phyloP scores from a whole-genome alignment of 2,329 filamentous ascomycete genomes.

The Botrytis cinerea region DNA sequence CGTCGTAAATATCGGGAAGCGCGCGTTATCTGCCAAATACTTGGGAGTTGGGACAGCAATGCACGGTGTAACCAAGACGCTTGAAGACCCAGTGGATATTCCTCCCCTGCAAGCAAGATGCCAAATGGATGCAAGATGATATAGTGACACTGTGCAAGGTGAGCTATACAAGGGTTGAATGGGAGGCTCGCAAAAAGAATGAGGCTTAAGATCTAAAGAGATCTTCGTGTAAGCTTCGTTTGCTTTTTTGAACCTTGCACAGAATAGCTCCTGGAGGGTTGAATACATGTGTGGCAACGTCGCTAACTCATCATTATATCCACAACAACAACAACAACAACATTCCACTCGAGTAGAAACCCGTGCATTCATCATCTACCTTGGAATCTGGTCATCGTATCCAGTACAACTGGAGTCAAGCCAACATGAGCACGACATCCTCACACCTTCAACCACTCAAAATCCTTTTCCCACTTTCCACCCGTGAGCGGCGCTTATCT shows the following conservation, averaged over 20 bases:
- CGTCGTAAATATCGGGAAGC: slow-evolving; percentile 9
- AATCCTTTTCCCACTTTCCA: slow-evolving; percentile 9
- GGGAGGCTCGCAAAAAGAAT: not conserved
- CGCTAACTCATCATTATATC: not conserved
- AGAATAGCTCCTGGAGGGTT: not conserved
- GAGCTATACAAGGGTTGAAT: not conserved
- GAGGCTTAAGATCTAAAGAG: slow-evolving; percentile 7
- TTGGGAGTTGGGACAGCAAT: not conserved
- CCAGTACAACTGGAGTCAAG: not conserved
- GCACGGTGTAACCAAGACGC: not conserved
- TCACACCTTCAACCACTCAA: not conserved
- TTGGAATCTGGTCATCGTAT: not conserved
- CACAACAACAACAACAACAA: not conserved
- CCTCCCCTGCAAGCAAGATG: not conserved
- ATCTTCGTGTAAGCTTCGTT: not conserved
- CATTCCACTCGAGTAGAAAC: not conserved
- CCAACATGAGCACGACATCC: slow-evolving; percentile 2
- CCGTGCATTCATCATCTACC: not conserved
- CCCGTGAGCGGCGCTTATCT: slow-evolving; percentile 9
- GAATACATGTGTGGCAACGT: slow-evolving; percentile 2
- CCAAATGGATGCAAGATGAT: slow-evolving; percentile 2
- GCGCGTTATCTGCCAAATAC: slow-evolving; percentile 19
- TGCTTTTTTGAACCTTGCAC: not conserved
- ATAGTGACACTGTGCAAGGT: not conserved
- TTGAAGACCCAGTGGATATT: not conserved